These are phyloP conservation scores for Volvariella surrecta DNA, from an alignment of 1,284 basidiomycete species.

Conservation along the genomic window DNA sequence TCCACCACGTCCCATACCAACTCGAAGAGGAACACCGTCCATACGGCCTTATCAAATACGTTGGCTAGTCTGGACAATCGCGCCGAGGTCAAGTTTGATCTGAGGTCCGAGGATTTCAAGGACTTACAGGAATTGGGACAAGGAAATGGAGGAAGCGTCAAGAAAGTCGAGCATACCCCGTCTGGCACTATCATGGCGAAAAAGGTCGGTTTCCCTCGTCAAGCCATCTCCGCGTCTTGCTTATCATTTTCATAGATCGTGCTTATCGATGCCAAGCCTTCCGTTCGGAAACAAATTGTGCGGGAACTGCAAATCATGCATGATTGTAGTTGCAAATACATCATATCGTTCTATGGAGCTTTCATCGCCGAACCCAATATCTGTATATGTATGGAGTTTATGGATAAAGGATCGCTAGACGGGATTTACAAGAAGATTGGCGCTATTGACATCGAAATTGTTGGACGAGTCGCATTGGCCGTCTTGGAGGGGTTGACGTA, in stretches of 20 bases:
- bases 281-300: conserved; percentile 94
- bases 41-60: conserved; percentile 54
- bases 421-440: conserved; percentile 93
- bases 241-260: conserved; percentile 61
- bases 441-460: conserved; percentile 82
- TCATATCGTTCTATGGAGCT: conserved; percentile 95
- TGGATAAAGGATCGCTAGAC: conserved; percentile 92
- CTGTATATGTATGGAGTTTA: conserved; percentile 98
- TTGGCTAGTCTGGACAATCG: conserved; percentile 70
- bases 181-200: conserved; percentile 90
- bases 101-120: conserved; percentile 78
- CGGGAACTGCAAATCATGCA: conserved; percentile 99
- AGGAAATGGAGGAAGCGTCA: conserved; percentile 96
- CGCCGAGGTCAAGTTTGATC: conserved; percentile 65
- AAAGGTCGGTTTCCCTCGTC: conserved; percentile 45
- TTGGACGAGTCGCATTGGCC: conserved; percentile 84
- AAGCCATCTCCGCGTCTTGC: not conserved
- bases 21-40: conserved; percentile 28
- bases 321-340: conserved; percentile 89
- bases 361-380: conserved; percentile 96
- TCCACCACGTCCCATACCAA: conserved; percentile 28
- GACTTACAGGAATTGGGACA: conserved; percentile 87
- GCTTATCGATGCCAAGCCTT: conserved; percentile 94
- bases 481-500: conserved; percentile 94
- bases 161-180: conserved; percentile 85